Conservation (phyloP, 2,329 filamentous ascomycete genomes). For the Arthrobotrys sinensis region DNA sequence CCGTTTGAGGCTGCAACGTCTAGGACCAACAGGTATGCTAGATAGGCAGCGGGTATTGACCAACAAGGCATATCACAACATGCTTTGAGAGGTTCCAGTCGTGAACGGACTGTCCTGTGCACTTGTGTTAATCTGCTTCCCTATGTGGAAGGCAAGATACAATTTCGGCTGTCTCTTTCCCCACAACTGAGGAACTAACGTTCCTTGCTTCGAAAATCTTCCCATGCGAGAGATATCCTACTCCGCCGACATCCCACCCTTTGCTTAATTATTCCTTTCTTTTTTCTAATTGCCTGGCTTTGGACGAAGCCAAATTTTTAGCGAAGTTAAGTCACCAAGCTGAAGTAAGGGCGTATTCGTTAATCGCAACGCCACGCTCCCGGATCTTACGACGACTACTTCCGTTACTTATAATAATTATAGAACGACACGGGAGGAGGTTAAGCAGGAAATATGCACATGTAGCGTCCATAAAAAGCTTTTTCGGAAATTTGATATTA, state of each 20-base stretch:
- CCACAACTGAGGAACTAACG: conserved; percentile 30
- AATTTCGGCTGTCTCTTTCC: conserved; percentile 33
- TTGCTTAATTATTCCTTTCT: conserved; percentile 4
- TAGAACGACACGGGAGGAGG: neutral
- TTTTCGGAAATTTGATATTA: conserved; percentile 40
- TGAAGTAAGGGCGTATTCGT: conserved; percentile 30
- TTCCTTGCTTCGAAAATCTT: conserved; percentile 53
- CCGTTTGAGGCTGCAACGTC: conserved; percentile 53
- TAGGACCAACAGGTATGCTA: conserved; percentile 24
- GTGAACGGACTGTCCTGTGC: conserved; percentile 43
- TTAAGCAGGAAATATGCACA: conserved; percentile 23
- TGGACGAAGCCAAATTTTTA: conserved; percentile 19
- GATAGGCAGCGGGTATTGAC: conserved; percentile 45
- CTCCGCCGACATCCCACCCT: neutral
- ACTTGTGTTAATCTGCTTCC: conserved; percentile 35
- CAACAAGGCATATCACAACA: conserved; percentile 38
- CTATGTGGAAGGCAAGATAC: conserved; percentile 47
- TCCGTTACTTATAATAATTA: neutral
- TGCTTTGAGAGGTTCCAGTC: conserved; percentile 35
- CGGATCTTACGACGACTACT: neutral
- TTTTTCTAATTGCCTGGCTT: conserved; percentile 18
- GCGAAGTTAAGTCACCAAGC: conserved; percentile 18
- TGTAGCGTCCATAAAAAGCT: neutral
- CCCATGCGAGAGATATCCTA: conserved; percentile 24
- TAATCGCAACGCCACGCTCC: conserved; percentile 26